Conservation (phyloP, 257 asterid species). For the Fraxinus americana region DNA sequence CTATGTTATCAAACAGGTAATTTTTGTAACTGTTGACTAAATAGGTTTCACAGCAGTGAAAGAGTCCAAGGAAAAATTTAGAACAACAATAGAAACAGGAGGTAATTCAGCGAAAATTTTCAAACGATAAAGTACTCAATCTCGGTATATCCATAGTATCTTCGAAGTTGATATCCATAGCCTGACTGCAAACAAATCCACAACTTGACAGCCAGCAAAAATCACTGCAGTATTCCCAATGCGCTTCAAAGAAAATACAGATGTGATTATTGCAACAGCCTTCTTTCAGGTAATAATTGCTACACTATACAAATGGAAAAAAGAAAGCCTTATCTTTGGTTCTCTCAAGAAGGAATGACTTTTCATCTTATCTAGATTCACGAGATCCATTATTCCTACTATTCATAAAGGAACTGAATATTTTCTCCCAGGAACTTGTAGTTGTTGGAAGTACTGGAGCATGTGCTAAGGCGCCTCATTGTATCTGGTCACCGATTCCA, state of each 20-base stretch:
- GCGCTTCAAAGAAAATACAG: slow-evolving; percentile 76
- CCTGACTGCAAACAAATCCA: slow-evolving; percentile 18
- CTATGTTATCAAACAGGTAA: slow-evolving; percentile 76
- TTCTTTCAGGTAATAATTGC: slow-evolving; percentile 69
- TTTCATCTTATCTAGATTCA: not conserved
- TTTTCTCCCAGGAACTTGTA: slow-evolving; percentile 64
- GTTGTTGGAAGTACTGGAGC: slow-evolving; percentile 63
- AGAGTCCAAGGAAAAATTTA: not conserved
- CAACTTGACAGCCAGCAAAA: slow-evolving; percentile 55
- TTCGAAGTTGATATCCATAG: not conserved
- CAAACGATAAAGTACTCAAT: not conserved
- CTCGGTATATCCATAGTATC: not conserved
- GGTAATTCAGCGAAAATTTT: not conserved
- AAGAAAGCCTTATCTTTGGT: not conserved
- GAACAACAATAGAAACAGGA: not conserved
- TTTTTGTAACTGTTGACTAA: not conserved
- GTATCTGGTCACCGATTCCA: slow-evolving; percentile 85
- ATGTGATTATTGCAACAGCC: slow-evolving; percentile 71
- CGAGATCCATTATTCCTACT: not conserved
- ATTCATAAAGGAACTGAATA: not conserved
- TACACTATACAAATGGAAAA: not conserved
- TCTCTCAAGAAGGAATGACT: not conserved
- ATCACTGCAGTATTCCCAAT: slow-evolving; percentile 82
- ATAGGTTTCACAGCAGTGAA: not conserved
- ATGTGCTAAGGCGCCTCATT: slow-evolving; percentile 70